Conservation (phyloP, 2,329 filamentous ascomycete genomes). For the Aspergillus floridensis region DNA sequence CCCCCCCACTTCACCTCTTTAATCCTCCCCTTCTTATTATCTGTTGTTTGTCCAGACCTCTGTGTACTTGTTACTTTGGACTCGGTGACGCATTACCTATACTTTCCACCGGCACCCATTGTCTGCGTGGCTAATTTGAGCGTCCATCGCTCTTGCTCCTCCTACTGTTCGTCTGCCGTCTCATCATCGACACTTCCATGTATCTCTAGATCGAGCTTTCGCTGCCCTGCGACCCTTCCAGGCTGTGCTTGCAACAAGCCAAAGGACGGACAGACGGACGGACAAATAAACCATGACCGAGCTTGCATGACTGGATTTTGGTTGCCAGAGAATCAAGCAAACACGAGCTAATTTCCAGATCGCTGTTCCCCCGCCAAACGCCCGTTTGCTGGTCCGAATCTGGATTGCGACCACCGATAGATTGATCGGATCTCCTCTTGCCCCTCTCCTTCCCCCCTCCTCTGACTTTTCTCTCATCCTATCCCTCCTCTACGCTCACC, state of each 20-base stretch:
- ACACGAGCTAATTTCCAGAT: background rate
- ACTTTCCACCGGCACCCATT: too few relatives aligned
- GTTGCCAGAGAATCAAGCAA: background rate
- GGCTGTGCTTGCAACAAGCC: background rate
- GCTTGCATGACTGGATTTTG: background rate
- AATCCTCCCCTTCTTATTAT: background rate
- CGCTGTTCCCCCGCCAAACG: background rate
- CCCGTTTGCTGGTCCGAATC: constrained; percentile 1
- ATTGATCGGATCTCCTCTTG: background rate
- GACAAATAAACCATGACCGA: background rate
- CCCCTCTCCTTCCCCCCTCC: background rate
- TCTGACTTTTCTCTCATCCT: background rate
- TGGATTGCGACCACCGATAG: background rate
- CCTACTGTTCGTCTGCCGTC: background rate
- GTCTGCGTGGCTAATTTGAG: background rate
- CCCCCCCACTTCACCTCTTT: background rate
- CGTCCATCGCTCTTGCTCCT: background rate
- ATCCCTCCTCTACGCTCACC: background rate
- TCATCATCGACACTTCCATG: background rate
- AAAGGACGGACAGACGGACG: background rate
- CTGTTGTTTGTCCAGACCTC: too few relatives aligned
- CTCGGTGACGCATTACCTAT: too few relatives aligned
- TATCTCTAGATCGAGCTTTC: background rate
- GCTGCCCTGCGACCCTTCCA: background rate
- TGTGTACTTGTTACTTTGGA: too few relatives aligned